Evolutionary conservation across 2,329 filamentous ascomycete genomes (phyloP), one percentile per base, ranked within the genome.

Genomic region (Alternaria arbusti): DNA sequence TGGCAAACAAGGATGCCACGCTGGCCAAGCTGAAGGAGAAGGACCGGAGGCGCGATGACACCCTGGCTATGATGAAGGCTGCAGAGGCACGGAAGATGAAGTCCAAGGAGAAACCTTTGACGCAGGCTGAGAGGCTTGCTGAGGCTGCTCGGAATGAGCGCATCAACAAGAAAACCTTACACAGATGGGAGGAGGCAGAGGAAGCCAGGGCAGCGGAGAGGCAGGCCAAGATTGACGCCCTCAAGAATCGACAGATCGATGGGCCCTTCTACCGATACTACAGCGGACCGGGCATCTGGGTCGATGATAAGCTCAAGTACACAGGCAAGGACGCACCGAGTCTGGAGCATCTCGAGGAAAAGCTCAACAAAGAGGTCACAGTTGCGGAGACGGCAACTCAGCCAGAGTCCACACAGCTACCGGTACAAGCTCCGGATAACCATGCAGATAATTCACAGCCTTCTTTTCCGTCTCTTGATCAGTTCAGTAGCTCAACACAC

Each of bases 141-240:
- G 93, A 97, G 80, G 94, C 94, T 1, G 92, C 90, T 17, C 83
- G 90, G 56, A 90, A 96, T 7, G 96, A 98, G 80, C 91, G 91
- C 79, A 86, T 90, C 72, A 97, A 99, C 79, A 88, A 91, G 70
- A 96, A 93, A 85, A 98, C 91, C 79, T 82, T 97, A 74, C 97
- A 95, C 75, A 87, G 93, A 59, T 98, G 95, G 94, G 94, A 98
- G 79, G 91, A 93, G 79, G 92, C 93, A 7, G 96, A 99, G 82
- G 94, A 93, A 81, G 89, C 91, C 77, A 89, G 95, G 62, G 91
- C 94, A 69, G 93, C 95, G 72, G 92, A 97, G 75, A 87, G 95
- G 65, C 87, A 89, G 67, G 91, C 90, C 44, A 95, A 91, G 81
- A 84, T 98, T 51, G 94, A 95, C 43, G 96, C 95, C 13, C 84